Evolutionary conservation across 345 rosid species (phyloP).

Genomic region (Isatis tinctoria): DNA sequence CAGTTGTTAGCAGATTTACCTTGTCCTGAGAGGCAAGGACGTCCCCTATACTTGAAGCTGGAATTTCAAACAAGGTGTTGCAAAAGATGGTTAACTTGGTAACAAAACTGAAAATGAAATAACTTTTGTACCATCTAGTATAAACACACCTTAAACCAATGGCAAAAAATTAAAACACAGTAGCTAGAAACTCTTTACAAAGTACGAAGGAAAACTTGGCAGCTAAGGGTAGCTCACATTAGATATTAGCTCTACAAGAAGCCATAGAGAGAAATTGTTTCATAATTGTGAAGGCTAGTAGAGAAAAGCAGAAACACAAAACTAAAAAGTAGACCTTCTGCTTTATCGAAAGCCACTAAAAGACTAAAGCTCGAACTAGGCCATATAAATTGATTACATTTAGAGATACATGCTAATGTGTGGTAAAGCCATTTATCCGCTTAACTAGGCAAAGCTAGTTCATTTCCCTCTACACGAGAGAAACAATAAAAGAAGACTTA

Average conservation of each 20-base stretch:
- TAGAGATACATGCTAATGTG: not conserved
- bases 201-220: conserved; percentile 2
- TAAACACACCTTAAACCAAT: conserved; percentile 9
- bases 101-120: conserved; percentile 4
- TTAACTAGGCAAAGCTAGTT: conserved; percentile 1
- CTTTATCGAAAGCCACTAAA: not conserved
- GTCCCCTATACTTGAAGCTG: conserved; percentile 48
- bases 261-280: not conserved
- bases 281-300: not conserved
- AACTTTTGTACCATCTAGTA: not conserved
- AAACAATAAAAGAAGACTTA: conserved; percentile 34
- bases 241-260: not conserved
- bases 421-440: not conserved
- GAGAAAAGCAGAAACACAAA: not conserved
- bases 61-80: conserved; percentile 9
- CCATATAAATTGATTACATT: not conserved
- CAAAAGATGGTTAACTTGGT: conserved; percentile 12
- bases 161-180: conserved; percentile 5
- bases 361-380: not conserved
- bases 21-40: conserved; percentile 39
- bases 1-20: conserved; percentile 39
- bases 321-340: not conserved
- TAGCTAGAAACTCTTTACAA: not conserved
- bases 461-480: not conserved
- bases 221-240: conserved; percentile 4